These are phyloP conservation scores for Myriosclerotinia scirpicola DNA, from an alignment of 2,329 filamentous ascomycete genomes.

Conservation along the genomic window DNA sequence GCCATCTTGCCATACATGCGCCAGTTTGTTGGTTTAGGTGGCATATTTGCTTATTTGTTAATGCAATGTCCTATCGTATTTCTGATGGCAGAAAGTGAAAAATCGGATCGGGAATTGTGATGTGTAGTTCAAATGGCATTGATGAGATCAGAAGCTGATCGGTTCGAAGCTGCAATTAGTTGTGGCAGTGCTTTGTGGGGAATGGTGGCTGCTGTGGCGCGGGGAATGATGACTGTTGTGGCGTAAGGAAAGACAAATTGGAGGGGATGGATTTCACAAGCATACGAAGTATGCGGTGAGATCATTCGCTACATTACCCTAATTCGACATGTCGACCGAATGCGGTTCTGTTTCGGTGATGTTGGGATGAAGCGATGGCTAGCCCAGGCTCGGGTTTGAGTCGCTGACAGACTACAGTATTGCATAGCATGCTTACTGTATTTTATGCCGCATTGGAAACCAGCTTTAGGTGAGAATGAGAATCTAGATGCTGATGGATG, in stretches of 20 bases:
- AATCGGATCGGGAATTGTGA: not conserved
- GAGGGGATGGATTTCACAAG: constrained; percentile 10
- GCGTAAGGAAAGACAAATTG: constrained; percentile 20
- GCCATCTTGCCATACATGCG: constrained; percentile 68
- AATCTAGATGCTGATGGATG: not conserved
- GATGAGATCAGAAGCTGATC: not conserved
- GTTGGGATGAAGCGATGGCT: not conserved
- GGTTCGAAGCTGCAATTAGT: constrained; percentile 2
- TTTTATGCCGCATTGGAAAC: not conserved
- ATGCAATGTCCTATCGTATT: not conserved
- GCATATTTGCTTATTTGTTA: constrained; percentile 38
- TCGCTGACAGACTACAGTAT: not conserved
- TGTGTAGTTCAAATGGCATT: not conserved
- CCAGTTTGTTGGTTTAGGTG: constrained; percentile 55
- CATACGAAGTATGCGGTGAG: not conserved
- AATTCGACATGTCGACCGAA: too few relatives aligned
- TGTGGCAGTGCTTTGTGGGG: constrained; percentile 6
- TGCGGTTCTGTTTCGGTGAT: not conserved
- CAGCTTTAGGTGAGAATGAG: not conserved
- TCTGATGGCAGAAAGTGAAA: not conserved
- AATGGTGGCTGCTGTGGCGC: constrained; percentile 9
- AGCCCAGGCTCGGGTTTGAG: not conserved
- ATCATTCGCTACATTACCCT: too few relatives aligned
- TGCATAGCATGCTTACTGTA: not conserved
- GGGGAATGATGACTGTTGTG: constrained; percentile 6